These are phyloP conservation scores for Fusarium citri DNA, from an alignment of 2,329 filamentous ascomycete species.

Conservation along the genomic window DNA sequence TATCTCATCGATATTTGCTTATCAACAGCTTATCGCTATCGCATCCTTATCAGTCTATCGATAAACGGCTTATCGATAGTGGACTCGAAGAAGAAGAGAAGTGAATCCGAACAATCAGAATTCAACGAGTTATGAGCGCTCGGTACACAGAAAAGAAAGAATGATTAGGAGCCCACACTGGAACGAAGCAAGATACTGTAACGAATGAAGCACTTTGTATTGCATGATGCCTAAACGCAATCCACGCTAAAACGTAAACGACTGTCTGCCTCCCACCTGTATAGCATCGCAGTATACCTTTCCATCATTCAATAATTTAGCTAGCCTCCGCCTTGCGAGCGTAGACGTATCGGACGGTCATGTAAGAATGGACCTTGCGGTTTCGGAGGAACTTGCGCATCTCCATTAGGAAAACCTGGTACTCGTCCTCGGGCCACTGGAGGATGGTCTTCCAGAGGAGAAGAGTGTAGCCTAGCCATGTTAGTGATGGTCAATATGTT, in stretches of 20 bases:
- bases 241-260: not conserved
- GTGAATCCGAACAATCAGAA: too few species aligned
- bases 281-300: not conserved
- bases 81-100: too few species aligned
- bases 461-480: conserved; percentile 25
- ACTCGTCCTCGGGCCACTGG: conserved; percentile 38
- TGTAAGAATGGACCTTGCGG: conserved; percentile 34
- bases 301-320: not conserved
- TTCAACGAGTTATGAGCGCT: too few species aligned
- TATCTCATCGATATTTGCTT: too few species aligned
- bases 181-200: too few species aligned
- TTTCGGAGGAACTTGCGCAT: conserved; percentile 33
- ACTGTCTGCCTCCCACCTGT: not conserved
- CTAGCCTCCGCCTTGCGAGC: conserved; percentile 26
- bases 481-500: too few species aligned
- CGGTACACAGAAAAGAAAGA: too few species aligned
- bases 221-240: not conserved
- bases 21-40: too few species aligned
- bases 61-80: too few species aligned
- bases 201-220: not conserved
- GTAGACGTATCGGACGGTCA: conserved; percentile 39
- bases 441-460: conserved; percentile 38
- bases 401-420: conserved; percentile 35
- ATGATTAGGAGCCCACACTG: too few species aligned
- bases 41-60: too few species aligned